These are phyloP conservation scores for Alternaria panax DNA, from an alignment of 2,329 filamentous ascomycete species.

Conservation along the genomic window DNA sequence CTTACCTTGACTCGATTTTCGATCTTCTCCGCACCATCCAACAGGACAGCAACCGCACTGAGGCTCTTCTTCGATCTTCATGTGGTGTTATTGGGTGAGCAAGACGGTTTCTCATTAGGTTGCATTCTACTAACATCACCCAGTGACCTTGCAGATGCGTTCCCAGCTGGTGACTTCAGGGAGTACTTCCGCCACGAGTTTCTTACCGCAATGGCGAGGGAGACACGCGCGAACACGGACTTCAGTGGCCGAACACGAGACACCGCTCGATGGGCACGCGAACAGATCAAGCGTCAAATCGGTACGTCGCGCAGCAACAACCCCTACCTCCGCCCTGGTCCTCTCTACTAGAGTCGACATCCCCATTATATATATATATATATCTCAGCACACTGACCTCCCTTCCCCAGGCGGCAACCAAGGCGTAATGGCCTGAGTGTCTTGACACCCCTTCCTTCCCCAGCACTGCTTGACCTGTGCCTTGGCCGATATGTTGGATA, in stretches of 20 bases:
- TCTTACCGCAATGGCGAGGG: constrained; percentile 88
- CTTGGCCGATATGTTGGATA: constrained; percentile 27
- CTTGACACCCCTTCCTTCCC: constrained; percentile 16
- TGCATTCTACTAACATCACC: constrained; percentile 45
- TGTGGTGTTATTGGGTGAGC: constrained; percentile 95
- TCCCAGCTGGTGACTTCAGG: constrained; percentile 86
- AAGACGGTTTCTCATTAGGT: constrained; percentile 9
- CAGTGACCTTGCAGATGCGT: constrained; percentile 92
- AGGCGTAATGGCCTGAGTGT: constrained; percentile 47
- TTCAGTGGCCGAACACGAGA: constrained; percentile 86
- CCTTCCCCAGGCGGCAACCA: constrained; percentile 40
- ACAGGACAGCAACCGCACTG: constrained; percentile 85
- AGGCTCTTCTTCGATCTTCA: constrained; percentile 87
- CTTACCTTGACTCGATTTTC: constrained; percentile 86
- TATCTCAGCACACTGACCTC: constrained; percentile 33
- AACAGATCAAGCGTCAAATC: constrained; percentile 93
- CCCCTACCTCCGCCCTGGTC: constrained; percentile 16
- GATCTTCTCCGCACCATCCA: constrained; percentile 82
- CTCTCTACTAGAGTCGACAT: constrained; percentile 2
- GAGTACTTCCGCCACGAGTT: constrained; percentile 89
- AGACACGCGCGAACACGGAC: constrained; percentile 88
- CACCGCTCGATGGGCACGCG: constrained; percentile 94
- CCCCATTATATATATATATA: constrained; percentile 15
- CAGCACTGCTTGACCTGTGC: constrained; percentile 20
- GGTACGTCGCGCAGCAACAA: constrained; percentile 42